Conservation (phyloP, 495 filamentous ascomycete species). For the Aspergillus olivimuriae region DNA sequence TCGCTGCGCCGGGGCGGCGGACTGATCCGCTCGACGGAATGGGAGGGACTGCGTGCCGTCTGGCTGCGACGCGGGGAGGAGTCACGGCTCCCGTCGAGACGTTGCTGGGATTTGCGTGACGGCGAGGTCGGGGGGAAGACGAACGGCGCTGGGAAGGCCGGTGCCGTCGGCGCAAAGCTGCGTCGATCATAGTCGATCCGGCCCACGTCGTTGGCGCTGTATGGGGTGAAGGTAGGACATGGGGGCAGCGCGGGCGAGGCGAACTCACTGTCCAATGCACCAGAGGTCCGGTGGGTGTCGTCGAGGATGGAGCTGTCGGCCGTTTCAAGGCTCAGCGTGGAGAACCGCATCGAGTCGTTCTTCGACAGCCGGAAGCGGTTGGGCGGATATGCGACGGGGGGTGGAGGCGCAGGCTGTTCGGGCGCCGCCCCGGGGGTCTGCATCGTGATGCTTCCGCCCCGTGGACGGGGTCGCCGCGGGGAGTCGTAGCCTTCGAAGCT, state of each 20-base stretch:
- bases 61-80: constrained; percentile 34
- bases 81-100: constrained; percentile 17
- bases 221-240: constrained; percentile 35
- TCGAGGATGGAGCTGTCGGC: constrained; percentile 46
- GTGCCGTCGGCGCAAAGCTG: constrained; percentile 19
- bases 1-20: constrained; percentile 31
- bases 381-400: constrained; percentile 28
- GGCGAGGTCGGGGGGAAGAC: constrained; percentile 28
- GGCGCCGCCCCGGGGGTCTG: constrained; percentile 37
- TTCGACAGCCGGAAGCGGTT: constrained; percentile 32
- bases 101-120: constrained; percentile 18
- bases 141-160: constrained; percentile 21
- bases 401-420: constrained; percentile 41
- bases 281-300: constrained; percentile 24
- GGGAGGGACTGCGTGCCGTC: constrained; percentile 29
- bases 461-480: constrained; percentile 18
- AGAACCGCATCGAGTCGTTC: constrained; percentile 38
- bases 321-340: constrained; percentile 40
- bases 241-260: constrained; percentile 30
- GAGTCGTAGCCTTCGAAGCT: constrained; percentile 19
- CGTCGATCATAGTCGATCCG: constrained; percentile 27
- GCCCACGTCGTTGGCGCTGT: constrained; percentile 40
- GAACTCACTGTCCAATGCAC: constrained; percentile 23
- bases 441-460: constrained; percentile 33
- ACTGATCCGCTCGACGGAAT: constrained; percentile 19